Conservation (phyloP, 257 asterid species). For the Avicennia marina region DNA sequence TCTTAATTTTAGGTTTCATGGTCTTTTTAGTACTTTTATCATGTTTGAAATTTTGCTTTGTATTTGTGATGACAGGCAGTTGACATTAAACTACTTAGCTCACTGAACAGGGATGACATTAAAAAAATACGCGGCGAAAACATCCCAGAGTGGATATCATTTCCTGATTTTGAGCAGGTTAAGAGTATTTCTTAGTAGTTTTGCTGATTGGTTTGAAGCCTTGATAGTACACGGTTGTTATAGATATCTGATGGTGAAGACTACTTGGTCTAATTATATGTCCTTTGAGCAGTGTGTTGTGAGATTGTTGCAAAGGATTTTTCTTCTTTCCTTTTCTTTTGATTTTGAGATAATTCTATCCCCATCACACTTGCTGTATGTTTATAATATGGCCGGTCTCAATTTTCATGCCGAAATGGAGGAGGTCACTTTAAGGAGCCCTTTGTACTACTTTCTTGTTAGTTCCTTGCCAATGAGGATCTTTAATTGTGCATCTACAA, state of each 20-base stretch:
- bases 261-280: neutral
- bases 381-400: no score
- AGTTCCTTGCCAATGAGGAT: conserved; percentile 3
- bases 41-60: no score
- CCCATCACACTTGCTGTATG: no score
- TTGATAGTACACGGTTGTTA: conserved; percentile 5
- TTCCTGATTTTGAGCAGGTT: conserved; percentile 96
- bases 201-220: neutral
- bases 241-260: neutral
- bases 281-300: no score
- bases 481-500: conserved; percentile 1
- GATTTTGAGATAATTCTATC: no score
- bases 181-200: neutral
- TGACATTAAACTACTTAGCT: conserved; percentile 73
- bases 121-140: conserved; percentile 90
- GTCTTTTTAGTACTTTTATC: no score
- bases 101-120: conserved; percentile 81
- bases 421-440: no score
- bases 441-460: conserved; percentile 9
- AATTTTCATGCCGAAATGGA: no score
- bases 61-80: no score
- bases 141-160: conserved; percentile 94
- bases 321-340: no score
- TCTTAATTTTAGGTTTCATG: no score
- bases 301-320: no score